A percentile compares a stretch with the other conserved stretches of the same genome.
Conservation (phyloP, 495 filamentous ascomycete species). For the Penicillium salamii region DNA sequence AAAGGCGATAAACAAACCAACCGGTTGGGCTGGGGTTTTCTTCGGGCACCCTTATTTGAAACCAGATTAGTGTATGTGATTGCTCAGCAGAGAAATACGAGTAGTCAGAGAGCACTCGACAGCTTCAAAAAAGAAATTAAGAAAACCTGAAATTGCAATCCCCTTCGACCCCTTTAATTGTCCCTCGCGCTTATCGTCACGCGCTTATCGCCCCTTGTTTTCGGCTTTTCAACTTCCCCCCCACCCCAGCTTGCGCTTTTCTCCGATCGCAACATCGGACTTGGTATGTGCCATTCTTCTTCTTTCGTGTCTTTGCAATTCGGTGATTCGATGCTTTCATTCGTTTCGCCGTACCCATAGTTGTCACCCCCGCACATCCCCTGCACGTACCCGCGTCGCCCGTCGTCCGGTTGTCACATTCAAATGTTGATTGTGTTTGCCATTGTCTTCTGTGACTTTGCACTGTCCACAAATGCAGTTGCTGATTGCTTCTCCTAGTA, state of each 20-base stretch:
- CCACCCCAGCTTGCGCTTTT: slow-evolving; percentile 3
- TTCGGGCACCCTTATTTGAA: slow-evolving; percentile 12
- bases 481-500: neutral
- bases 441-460: neutral
- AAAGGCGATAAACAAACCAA: slow-evolving; percentile 18
- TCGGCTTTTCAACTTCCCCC: slow-evolving; percentile 28
- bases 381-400: neutral
- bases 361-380: no score
- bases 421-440: neutral
- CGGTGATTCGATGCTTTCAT: neutral
- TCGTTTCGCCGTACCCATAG: no score
- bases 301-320: neutral
- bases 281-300: neutral
- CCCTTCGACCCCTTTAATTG: slow-evolving; percentile 4
- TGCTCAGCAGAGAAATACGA: neutral
- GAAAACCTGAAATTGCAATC: neutral
- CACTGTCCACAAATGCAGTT: neutral
- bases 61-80: neutral
- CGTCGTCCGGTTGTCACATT: neutral
- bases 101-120: neutral
- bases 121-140: neutral
- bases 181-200: slow-evolving; percentile 26
- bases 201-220: slow-evolving; percentile 35
- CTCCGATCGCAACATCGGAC: neutral
- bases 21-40: slow-evolving; percentile 13